phyloP scores from a whole-genome alignment of 148 eudicot genomes.

The Dianthus caryophyllus region DNA sequence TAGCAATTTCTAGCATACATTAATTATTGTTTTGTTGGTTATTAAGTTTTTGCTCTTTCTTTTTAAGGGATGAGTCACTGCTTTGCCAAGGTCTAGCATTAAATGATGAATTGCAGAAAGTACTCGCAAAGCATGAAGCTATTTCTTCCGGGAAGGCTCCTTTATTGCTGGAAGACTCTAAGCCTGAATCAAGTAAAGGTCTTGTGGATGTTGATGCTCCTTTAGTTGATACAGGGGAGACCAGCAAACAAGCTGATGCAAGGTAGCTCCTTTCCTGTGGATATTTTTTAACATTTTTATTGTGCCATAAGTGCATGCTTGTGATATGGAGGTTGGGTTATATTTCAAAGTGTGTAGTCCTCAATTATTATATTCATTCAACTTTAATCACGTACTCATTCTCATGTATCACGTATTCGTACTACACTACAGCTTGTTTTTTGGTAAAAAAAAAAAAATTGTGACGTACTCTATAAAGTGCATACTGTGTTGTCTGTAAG shows the following conservation, averaged over 20 bases:
- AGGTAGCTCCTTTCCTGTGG: slow-evolving; percentile 40
- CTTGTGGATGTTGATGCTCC: slow-evolving; percentile 58
- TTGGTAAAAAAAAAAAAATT: no score
- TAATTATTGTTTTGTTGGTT: not conserved
- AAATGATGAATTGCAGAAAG: slow-evolving; percentile 91
- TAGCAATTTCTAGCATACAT: not conserved
- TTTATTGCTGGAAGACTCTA: slow-evolving; percentile 36
- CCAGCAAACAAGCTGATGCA: slow-evolving; percentile 51
- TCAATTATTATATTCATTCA: not conserved
- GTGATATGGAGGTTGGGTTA: not conserved
- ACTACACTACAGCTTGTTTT: not conserved
- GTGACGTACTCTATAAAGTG: no score
- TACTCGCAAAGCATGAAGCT: slow-evolving; percentile 78
- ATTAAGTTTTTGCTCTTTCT: not conserved
- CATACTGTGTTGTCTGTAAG: no score
- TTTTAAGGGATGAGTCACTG: slow-evolving; percentile 77
- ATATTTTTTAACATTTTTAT: not conserved
- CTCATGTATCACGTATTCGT: not conserved
- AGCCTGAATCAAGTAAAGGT: slow-evolving; percentile 48
- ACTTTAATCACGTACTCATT: no score
- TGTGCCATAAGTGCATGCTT: not conserved
- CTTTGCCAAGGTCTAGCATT: slow-evolving; percentile 87
- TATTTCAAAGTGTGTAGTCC: not conserved
- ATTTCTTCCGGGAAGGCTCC: slow-evolving; percentile 49
- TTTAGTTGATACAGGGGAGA: slow-evolving; percentile 68